phyloP scores from a whole-genome alignment of 2,329 filamentous ascomycete species.

The Trichoderma gracile region DNA sequence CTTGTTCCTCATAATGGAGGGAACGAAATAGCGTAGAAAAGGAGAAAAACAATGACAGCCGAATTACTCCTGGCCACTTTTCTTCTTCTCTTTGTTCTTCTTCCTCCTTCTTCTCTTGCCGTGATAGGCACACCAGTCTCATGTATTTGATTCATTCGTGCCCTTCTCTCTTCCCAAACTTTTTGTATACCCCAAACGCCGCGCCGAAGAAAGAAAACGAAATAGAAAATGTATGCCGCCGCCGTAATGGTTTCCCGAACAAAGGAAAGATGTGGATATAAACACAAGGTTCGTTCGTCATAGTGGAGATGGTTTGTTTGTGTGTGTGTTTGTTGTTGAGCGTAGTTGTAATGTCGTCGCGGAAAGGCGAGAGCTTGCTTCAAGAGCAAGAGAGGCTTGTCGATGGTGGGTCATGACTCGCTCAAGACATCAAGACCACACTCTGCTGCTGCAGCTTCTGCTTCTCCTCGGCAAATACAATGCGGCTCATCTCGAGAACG shows the following conservation, averaged over 20 bases:
- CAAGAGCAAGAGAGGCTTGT: no score
- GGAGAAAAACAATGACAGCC: neutral
- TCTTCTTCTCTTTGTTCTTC: neutral
- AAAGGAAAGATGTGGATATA: constrained; percentile 7
- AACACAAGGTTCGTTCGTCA: constrained; percentile 8
- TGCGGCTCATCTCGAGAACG: constrained; percentile 88
- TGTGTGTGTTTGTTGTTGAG: neutral
- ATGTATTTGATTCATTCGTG: neutral
- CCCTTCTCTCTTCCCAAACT: no score
- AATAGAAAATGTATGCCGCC: constrained; percentile 9
- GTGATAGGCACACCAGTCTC: neutral
- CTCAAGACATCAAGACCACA: constrained; percentile 1
- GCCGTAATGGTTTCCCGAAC: constrained; percentile 13
- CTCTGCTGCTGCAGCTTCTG: constrained; percentile 49
- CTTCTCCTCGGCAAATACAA: constrained; percentile 87
- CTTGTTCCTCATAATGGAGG: neutral
- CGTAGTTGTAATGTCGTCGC: neutral
- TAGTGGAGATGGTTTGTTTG: constrained; percentile 21
- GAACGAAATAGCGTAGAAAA: neutral
- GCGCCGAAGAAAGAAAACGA: no score
- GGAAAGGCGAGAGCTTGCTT: no score
- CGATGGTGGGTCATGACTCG: constrained; percentile 12
- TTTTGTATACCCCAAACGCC: constrained; percentile 14
- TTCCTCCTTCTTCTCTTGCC: neutral
- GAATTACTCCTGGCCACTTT: constrained; percentile 17